A percentile compares a stretch with the other conserved stretches of the same genome.
Conservation (phyloP, 257 asterid species). For the Primulina huaijiensis region DNA sequence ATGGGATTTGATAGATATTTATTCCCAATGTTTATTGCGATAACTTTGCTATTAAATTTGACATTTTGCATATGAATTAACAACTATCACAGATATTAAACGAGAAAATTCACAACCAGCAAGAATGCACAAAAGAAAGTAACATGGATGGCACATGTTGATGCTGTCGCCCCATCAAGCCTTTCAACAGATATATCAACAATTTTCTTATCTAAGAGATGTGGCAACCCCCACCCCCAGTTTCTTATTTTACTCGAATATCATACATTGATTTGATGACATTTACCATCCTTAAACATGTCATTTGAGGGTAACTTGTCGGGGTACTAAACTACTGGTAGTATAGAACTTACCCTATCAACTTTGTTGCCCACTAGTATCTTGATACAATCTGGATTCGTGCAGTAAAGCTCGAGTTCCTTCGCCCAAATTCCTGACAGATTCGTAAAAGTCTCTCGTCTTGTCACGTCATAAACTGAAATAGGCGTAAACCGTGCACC, state of each 20-base stretch:
- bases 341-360: conserved; percentile 56
- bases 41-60: neutral
- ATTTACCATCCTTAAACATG: too few species aligned
- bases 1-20: too few species aligned
- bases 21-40: too few species aligned
- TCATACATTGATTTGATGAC: too few species aligned
- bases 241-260: neutral
- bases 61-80: neutral
- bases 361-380: conserved; percentile 86
- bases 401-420: conserved; percentile 68
- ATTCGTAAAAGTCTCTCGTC: conserved; percentile 72
- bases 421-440: conserved; percentile 61
- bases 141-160: too few species aligned
- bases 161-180: too few species aligned
- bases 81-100: neutral
- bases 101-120: too few species aligned
- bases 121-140: too few species aligned
- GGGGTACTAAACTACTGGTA: neutral
- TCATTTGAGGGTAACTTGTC: neutral
- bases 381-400: conserved; percentile 71
- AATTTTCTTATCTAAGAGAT: too few species aligned
- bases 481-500: neutral
- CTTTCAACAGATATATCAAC: too few species aligned
- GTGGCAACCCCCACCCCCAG: neutral
- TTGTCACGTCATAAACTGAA: conserved; percentile 78